Base-by-base conservation (phyloP, 768 basidiomycete genomes). In the Coprinopsis sp. region DNA sequence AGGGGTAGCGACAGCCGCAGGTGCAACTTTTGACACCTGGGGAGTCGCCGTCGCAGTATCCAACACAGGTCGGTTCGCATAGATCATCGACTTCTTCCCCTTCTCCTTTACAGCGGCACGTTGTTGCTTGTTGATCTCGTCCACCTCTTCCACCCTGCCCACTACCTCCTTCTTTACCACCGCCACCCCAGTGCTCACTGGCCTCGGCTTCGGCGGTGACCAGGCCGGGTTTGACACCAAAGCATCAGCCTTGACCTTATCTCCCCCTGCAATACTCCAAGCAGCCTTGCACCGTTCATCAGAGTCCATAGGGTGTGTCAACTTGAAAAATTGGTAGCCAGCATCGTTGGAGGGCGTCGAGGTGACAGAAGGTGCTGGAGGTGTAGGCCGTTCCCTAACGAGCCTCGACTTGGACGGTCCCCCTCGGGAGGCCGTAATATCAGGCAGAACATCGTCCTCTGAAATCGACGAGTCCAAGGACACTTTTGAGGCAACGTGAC, bases 51-150 rank as follows among this genome's bases (percentile, higher is more conserved):
- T 25, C 44, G 66, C 77, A 39, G 63, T 65, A 46, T 78, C 77
- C 28, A 83, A 66, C 23, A 66, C 64, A 30, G 72, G 63, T 46
- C 84, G 76, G 52, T 83, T 84, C 33, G 83, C 82, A 54, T 90
- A 90, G 40, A 91, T 91, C 61, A 81, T 74, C n/a, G 88, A 90
- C 57, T 79, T 84, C 63, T 85, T 89, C 18, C 82, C 86, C 63
- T 87, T 82, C 65, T 88, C 86, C 58, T 73, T 82, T 48, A 71
- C 72, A 27, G 84, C 81, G 16, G 74, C 77, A 50, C 82, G 74
- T 51, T 72, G 78, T 2, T 82, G 84, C 54, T 79, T 81, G 31
- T 70, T 74, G n/a, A 81, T 84, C 51, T 88, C 84, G 30, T 87
- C 85, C 21, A 87, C 60, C 59, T 87, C 87, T 49, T 73, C 78